These are phyloP conservation scores for Penicillium simplicissimum DNA, from an alignment of 495 filamentous ascomycete genomes.

Conservation along the genomic window DNA sequence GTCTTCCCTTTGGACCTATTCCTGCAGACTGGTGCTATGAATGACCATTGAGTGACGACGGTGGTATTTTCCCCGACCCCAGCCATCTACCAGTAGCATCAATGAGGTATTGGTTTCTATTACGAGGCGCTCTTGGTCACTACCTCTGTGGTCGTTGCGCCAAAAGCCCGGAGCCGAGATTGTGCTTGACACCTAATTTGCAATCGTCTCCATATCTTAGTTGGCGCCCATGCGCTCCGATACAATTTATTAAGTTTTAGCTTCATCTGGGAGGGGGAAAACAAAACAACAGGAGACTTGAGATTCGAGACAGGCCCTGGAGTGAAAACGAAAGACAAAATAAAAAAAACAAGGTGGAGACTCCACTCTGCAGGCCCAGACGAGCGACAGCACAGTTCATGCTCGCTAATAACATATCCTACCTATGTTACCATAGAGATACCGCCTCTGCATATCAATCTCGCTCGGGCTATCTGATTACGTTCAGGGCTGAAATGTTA, in stretches of 20 bases:
- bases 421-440: too few relatives aligned
- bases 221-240: neutral
- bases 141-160: neutral
- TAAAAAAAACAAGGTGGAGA: slow-evolving; percentile 3
- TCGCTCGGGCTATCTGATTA: too few relatives aligned
- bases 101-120: too few relatives aligned
- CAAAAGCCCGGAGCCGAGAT: neutral
- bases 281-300: neutral
- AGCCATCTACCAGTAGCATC: too few relatives aligned
- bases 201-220: neutral
- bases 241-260: slow-evolving; percentile 2
- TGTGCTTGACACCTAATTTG: neutral
- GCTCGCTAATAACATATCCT: too few relatives aligned
- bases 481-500: too few relatives aligned
- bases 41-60: too few relatives aligned
- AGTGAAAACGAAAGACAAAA: slow-evolving; percentile 1
- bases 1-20: neutral
- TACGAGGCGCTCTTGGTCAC: too few relatives aligned
- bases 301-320: neutral
- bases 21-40: neutral
- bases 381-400: slow-evolving; percentile 29
- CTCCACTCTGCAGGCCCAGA: slow-evolving; percentile 5
- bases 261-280: too few relatives aligned
- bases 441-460: too few relatives aligned
- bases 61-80: too few relatives aligned